Percentiles rank a stretch among this genome's conserved stretches.
phyloP scores from a whole-genome alignment of 2,329 filamentous ascomycete species.

The Endoconidiophora polonica region DNA sequence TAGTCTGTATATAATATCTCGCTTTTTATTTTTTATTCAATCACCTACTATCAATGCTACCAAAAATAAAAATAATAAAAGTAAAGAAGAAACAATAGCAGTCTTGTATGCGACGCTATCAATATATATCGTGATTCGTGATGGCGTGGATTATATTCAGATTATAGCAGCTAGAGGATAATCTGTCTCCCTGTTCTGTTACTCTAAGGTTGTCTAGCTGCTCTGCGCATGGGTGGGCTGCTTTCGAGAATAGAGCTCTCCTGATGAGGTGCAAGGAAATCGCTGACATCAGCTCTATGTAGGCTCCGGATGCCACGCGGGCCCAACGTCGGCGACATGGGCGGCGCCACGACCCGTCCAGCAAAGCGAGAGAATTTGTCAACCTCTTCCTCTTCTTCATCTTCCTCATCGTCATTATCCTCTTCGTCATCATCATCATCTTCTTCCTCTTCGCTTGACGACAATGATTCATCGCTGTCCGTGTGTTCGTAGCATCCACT shows the following conservation, averaged over 20 bases:
- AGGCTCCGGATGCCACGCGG: conserved; percentile 18
- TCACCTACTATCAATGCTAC: neutral
- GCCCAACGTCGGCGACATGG: conserved; percentile 23
- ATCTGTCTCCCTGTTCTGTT: neutral
- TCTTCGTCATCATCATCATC: conserved; percentile 38
- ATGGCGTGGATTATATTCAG: too few species aligned
- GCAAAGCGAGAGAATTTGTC: conserved; percentile 9
- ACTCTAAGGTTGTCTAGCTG: neutral
- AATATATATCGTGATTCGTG: neutral
- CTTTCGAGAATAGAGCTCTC: conserved; percentile 40
- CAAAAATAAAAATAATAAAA: too few species aligned
- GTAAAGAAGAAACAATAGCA: neutral
- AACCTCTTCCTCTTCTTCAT: conserved; percentile 18
- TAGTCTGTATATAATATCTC: neutral
- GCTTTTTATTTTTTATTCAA: neutral
- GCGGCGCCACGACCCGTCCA: conserved; percentile 17
- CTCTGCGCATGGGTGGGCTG: conserved; percentile 25
- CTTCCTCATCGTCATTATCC: conserved; percentile 46
- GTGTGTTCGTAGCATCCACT: conserved; percentile 58
- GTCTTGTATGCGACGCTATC: neutral
- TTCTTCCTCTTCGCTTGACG: conserved; percentile 30
- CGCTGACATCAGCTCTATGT: conserved; percentile 38
- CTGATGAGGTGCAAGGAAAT: conserved; percentile 35
- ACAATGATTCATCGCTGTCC: conserved; percentile 51
- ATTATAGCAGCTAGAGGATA: too few species aligned